Conservation (phyloP, 2,329 filamentous ascomycete genomes). For the Dactylellina drechsleri region DNA sequence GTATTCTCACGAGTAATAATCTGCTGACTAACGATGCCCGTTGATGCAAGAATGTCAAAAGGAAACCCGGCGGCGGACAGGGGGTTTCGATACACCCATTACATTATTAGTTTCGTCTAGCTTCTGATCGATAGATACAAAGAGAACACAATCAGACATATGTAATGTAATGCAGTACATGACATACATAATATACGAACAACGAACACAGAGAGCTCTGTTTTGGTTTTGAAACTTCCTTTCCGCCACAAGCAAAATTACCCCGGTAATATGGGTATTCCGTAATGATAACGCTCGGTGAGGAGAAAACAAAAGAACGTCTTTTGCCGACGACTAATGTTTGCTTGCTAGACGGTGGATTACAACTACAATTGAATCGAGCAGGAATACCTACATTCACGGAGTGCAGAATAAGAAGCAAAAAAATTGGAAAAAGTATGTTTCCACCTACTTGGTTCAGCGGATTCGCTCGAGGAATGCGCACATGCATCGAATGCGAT, state of each 20-base stretch:
- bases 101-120: no score
- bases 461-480: conserved; percentile 43
- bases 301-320: not conserved
- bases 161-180: no score
- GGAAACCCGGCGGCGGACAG: not conserved
- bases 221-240: conserved; percentile 10
- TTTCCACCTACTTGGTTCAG: conserved; percentile 45
- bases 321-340: conserved; percentile 33
- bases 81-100: not conserved
- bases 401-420: no score
- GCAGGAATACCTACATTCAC: no score
- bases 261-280: conserved; percentile 21
- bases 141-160: no score
- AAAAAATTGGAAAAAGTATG: not conserved
- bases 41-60: not conserved
- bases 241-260: conserved; percentile 1
- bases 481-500: conserved; percentile 53
- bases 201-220: conserved; percentile 17
- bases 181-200: not conserved
- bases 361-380: not conserved
- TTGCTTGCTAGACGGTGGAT: no score
- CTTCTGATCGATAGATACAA: no score
- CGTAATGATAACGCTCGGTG: conserved; percentile 31
- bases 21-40: no score
- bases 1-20: no score